Percentiles rank a stretch among this genome's conserved stretches.
These are phyloP conservation scores for Kwoniella shandongensis DNA, from an alignment of 768 basidiomycete species.

Conservation along the genomic window DNA sequence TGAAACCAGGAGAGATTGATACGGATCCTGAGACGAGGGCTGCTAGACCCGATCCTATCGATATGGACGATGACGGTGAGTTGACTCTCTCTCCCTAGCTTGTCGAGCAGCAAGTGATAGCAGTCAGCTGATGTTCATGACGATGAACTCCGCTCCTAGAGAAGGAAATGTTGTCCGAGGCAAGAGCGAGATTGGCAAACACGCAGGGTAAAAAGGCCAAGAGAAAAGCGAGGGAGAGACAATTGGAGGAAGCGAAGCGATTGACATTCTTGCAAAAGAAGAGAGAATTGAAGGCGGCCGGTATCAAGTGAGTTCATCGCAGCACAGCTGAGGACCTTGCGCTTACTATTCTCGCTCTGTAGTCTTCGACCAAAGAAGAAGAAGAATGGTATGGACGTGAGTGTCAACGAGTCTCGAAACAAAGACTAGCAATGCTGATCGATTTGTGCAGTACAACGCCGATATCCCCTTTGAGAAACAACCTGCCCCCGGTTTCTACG, in stretches of 20 bases:
- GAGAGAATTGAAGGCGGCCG: slow-evolving; percentile 94
- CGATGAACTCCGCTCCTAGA: slow-evolving; percentile 57
- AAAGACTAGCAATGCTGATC: neutral
- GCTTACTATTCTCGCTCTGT: neutral
- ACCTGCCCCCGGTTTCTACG: slow-evolving; percentile 92
- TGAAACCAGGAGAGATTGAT: slow-evolving; percentile 95
- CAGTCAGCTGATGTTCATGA: no score
- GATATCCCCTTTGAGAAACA: slow-evolving; percentile 99
- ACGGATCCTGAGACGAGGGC: slow-evolving; percentile 99
- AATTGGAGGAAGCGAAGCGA: slow-evolving; percentile 91
- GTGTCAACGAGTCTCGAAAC: slow-evolving; percentile 44
- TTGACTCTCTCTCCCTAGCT: slow-evolving; percentile 14
- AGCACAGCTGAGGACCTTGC: slow-evolving; percentile 1
- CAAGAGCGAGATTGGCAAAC: slow-evolving; percentile 94
- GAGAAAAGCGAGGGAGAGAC: slow-evolving; percentile 94
- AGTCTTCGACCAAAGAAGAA: slow-evolving; percentile 93
- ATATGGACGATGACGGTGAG: slow-evolving; percentile 98
- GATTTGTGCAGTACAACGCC: slow-evolving; percentile 73
- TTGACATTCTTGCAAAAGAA: slow-evolving; percentile 96
- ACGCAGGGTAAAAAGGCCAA: slow-evolving; percentile 99
- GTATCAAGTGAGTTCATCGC: slow-evolving; percentile 74
- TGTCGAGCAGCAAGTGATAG: no score
- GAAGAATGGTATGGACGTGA: slow-evolving; percentile 94
- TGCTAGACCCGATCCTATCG: slow-evolving; percentile 96
- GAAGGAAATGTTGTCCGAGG: slow-evolving; percentile 99